Evolutionary conservation across 192 early-diverging fungal species (phyloP).

Genomic region (Linnemannia schmuckeri): DNA sequence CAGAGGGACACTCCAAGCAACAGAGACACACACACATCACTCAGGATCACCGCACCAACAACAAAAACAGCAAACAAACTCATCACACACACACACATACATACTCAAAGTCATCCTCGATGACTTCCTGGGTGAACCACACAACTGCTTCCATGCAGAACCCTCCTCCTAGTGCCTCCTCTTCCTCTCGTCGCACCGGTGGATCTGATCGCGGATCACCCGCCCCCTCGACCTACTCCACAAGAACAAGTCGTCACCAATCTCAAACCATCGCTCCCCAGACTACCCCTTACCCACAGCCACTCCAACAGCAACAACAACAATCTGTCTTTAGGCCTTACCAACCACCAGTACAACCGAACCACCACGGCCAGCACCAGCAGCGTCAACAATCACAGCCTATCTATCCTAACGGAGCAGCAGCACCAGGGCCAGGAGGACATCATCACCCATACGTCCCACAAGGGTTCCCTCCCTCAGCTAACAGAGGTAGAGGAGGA

Average conservation of each 20-base stretch:
- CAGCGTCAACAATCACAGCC: slow-evolving; percentile 2
- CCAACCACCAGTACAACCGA: background rate
- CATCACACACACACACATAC: background rate
- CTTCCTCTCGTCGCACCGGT: background rate
- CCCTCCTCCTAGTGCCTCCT: background rate
- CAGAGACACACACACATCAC: too few relatives aligned
- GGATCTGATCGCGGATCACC: slow-evolving; percentile 20
- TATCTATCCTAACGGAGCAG: background rate
- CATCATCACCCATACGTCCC: slow-evolving; percentile 12
- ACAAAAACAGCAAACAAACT: background rate
- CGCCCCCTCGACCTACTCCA: slow-evolving; percentile 8
- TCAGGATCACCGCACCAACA: too few relatives aligned
- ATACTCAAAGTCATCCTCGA: background rate
- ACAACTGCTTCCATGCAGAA: slow-evolving; percentile 46
- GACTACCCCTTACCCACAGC: background rate
- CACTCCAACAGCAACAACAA: background rate
- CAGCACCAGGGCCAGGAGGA: background rate
- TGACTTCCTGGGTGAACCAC: slow-evolving; percentile 47
- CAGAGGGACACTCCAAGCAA: too few relatives aligned
- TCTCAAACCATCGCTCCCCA: background rate
- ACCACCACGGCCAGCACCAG: background rate
- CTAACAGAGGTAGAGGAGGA: slow-evolving; percentile 1
- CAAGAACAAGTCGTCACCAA: slow-evolving; percentile 14
- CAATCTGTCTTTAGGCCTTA: background rate
- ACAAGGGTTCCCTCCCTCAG: background rate